Conservation (phyloP, 2,329 filamentous ascomycete genomes). For the Diaporthe sp. region DNA sequence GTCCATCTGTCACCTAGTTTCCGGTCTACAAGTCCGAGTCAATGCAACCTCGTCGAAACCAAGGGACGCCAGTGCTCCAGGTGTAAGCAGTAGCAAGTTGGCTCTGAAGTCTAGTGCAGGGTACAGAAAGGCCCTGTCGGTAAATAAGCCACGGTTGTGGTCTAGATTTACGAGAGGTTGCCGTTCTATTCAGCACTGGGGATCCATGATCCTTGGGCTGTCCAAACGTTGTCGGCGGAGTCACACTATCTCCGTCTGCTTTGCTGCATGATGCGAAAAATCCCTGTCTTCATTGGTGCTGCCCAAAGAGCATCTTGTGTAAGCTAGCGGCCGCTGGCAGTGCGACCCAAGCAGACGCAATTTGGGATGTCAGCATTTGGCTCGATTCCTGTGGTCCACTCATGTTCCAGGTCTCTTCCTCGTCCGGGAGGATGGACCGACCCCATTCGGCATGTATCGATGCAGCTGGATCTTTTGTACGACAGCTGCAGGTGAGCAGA, state of each 20-base stretch:
- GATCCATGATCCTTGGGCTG: not conserved
- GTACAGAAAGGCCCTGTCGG: not conserved
- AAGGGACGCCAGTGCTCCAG: not conserved
- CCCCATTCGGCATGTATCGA: not conserved
- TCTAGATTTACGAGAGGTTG: not conserved
- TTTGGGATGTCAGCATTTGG: conserved; percentile 10
- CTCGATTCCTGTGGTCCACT: not conserved
- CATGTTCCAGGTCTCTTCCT: not conserved
- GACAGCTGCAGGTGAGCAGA: not conserved
- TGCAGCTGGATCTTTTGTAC: not conserved
- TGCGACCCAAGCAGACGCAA: conserved; percentile 10
- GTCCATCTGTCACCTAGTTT: not conserved
- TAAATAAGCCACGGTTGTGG: not conserved
- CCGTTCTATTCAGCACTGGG: not conserved
- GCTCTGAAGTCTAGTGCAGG: not conserved
- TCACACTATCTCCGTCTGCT: not conserved
- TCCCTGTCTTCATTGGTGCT: not conserved
- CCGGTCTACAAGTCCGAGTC: not conserved
- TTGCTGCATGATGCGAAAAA: not conserved
- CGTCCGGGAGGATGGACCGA: not conserved
- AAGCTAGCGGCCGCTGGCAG: not conserved
- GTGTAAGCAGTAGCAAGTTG: conserved; percentile 18
- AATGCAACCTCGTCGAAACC: too few relatives aligned
- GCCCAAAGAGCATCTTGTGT: not conserved
- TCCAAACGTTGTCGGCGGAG: not conserved